Base-by-base conservation (phyloP, 352 stramenopile genomes). In the Pythium periplocum region DNA sequence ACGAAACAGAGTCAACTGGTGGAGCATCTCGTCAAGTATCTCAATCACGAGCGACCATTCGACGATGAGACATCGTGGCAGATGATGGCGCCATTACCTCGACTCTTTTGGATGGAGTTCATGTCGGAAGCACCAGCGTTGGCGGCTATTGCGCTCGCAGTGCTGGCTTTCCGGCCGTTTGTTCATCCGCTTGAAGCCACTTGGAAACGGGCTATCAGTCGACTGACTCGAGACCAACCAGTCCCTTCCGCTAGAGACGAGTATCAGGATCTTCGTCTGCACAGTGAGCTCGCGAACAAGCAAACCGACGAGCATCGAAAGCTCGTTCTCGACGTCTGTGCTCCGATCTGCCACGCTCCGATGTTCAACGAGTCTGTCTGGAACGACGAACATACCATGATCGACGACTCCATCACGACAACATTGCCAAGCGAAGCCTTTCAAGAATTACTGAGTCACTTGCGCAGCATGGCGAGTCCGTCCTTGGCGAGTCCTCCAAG, bases 51-150 rank as follows among this genome's bases (percentile, higher is more conserved):
- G 47, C 53, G 49, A 3, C 69, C 69, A 11, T 79, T 79, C 41
- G 64, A 79, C 42, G 69, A 79, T 39, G 58, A 67, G 10, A 57
- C 62, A 17, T 75, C 69, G 31, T 79, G 66, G 69, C 36, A 54
- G 17, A 71, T 70, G 57, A 73, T 79, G 66, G 60, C 58, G 38
- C 61, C 52, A 17, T 64, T 75, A 33, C 69, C 69, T 4, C 46
- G 69, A n/a, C 56, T 79, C 4, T 79, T 79, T 41, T 79, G 69
- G 69, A 55, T 75, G 8, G 69, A 79, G 46, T 79, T 65, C 46
- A 44, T 54, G 10, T 34, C 45, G 4, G 69, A 79, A 45, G 56
- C 57, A 11, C 60, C 55, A 0, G 69, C 72, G 40, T 54, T 79
- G 17, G 61, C 69, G 10, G 55, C 59, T 6, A 55, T 79, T 4